Percentiles rank a stretch among this genome's conserved stretches.
Evolutionary conservation across 108 stramenopile genomes (phyloP).

Genomic region (Nitzschia sp.): DNA sequence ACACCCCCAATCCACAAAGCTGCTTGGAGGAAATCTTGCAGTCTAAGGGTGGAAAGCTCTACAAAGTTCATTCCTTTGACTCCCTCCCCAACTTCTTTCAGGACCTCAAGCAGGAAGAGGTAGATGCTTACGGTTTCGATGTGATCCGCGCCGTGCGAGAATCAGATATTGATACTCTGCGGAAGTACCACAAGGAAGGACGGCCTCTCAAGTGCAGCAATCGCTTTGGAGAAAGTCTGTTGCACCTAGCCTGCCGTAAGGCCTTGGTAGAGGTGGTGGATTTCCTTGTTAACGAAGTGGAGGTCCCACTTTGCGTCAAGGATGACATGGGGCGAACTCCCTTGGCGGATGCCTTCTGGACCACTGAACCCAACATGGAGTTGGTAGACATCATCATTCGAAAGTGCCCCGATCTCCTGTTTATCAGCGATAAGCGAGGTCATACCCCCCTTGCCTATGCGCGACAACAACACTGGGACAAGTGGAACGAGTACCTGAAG

Average conservation of each 20-base stretch:
- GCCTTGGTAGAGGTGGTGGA: slow-evolving; percentile 38
- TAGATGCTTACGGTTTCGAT: slow-evolving; percentile 37
- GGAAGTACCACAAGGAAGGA: slow-evolving; percentile 34
- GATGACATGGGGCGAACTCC: slow-evolving; percentile 67
- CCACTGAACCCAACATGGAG: slow-evolving; percentile 38
- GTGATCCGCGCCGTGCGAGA: slow-evolving; percentile 61
- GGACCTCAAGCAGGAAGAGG: slow-evolving; percentile 18
- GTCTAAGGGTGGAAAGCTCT: not conserved
- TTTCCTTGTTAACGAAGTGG: slow-evolving; percentile 48
- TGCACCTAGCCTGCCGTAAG: slow-evolving; percentile 70
- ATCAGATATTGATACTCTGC: slow-evolving; percentile 51
- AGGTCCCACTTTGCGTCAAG: slow-evolving; percentile 26
- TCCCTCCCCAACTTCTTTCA: slow-evolving; percentile 7
- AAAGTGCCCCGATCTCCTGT: slow-evolving; percentile 38
- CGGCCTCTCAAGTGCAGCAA: slow-evolving; percentile 52
- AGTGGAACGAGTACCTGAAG: slow-evolving; percentile 18
- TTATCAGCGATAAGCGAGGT: slow-evolving; percentile 44
- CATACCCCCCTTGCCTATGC: slow-evolving; percentile 47
- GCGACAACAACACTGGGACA: slow-evolving; percentile 37
- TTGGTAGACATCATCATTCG: slow-evolving; percentile 37
- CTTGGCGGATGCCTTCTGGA: slow-evolving; percentile 73
- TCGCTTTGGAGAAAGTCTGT: slow-evolving; percentile 62
- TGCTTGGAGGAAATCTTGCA: not conserved
- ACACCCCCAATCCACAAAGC: not conserved
- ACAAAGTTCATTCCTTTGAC: not conserved